phyloP scores from a whole-genome alignment of 805 yeast species.

The Wickerhamomyces sydowiorum region DNA sequence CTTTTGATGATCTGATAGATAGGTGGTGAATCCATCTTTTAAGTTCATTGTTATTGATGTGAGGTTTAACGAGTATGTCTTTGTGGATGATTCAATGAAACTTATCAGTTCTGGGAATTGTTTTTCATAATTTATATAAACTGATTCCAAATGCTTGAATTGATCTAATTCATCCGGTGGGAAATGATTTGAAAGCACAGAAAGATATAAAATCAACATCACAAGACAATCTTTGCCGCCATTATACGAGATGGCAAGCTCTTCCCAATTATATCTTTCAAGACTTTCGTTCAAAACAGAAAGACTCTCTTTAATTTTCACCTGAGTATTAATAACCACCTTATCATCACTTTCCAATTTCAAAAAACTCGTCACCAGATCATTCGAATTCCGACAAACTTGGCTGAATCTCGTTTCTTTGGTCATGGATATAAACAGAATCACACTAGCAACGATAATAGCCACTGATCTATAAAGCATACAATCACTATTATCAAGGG shows the following conservation, averaged over 20 bases:
- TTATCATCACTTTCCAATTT: neutral
- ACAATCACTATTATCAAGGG: too few species aligned
- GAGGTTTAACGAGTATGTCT: conserved; percentile 48
- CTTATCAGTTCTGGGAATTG: conserved; percentile 66
- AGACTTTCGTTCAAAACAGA: conserved; percentile 4
- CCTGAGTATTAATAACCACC: conserved; percentile 4
- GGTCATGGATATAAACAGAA: neutral
- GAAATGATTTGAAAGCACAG: conserved; percentile 37
- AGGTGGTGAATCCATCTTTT: conserved; percentile 65
- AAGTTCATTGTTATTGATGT: conserved; percentile 33
- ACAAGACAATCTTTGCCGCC: conserved; percentile 98
- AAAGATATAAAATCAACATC: conserved; percentile 68
- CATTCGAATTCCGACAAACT: neutral
- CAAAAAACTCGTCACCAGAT: neutral
- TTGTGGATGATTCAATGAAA: conserved; percentile 55
- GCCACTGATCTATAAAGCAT: too few species aligned
- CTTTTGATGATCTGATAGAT: conserved; percentile 43
- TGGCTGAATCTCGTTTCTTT: neutral
- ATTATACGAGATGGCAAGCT: conserved; percentile 79
- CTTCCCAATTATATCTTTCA: conserved; percentile 21
- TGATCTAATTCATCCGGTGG: conserved; percentile 5
- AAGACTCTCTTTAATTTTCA: conserved; percentile 4
- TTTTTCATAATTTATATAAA: conserved; percentile 69
- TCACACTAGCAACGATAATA: too few species aligned
- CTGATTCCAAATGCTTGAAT: conserved; percentile 41